Evolutionary conservation across 2,329 filamentous ascomycete species (phyloP).

Genomic region (Fusarium liriodendri): DNA sequence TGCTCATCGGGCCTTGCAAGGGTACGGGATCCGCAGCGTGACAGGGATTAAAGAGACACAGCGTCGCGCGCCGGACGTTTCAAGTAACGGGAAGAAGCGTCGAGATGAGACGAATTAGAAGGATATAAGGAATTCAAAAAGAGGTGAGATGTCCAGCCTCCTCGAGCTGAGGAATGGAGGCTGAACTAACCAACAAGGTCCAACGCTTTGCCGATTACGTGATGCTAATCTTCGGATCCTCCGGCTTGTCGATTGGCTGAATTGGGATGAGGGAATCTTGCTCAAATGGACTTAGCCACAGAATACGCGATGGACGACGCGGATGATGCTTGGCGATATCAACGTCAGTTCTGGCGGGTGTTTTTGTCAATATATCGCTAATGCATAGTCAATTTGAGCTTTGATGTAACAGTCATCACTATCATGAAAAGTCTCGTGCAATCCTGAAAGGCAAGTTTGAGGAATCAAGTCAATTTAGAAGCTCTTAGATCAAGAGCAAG

Average conservation of each 20-base stretch:
- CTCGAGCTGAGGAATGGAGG: neutral
- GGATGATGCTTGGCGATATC: neutral
- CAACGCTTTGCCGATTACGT: conserved; percentile 35
- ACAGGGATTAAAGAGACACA: conserved; percentile 1
- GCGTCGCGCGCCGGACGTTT: neutral
- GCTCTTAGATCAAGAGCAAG: neutral
- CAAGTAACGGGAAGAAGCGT: neutral
- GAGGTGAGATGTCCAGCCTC: neutral
- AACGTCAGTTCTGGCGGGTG: too few relatives aligned
- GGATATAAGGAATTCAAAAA: neutral
- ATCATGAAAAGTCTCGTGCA: neutral
- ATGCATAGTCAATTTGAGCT: neutral
- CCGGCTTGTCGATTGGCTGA: conserved; percentile 29
- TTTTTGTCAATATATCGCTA: neutral
- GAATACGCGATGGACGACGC: neutral
- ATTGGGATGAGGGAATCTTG: conserved; percentile 25
- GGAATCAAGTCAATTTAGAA: neutral
- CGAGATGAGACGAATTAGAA: neutral
- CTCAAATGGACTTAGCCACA: conserved; percentile 39
- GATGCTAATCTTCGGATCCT: conserved; percentile 24
- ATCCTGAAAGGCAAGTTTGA: neutral
- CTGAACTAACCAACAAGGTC: conserved; percentile 16
- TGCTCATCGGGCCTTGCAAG: conserved; percentile 19
- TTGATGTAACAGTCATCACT: neutral
- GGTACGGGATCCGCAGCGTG: neutral